Evolutionary conservation across 1,284 basidiomycete genomes (phyloP).

Genomic region (Takashimella tepidaria): DNA sequence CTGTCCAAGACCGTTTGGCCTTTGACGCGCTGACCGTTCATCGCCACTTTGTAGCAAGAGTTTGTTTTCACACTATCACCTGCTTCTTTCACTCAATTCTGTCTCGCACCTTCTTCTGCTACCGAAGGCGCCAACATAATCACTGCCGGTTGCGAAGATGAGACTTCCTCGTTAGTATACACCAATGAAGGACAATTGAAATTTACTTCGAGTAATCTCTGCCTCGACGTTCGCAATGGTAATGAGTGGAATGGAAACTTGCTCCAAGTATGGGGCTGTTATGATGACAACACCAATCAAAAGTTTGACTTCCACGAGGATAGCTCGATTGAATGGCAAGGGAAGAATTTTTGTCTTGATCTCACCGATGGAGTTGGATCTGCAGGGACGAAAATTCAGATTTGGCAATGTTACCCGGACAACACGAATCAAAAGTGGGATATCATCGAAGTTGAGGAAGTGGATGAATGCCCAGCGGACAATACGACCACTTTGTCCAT

Average conservation of each 20-base stretch:
- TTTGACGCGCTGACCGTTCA: neutral
- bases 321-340: neutral
- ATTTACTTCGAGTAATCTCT: slow-evolving; percentile 4
- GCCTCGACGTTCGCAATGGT: slow-evolving; percentile 23
- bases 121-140: slow-evolving; percentile 29
- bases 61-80: slow-evolving; percentile 32
- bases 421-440: slow-evolving; percentile 43
- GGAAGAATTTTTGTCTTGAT: slow-evolving; percentile 31
- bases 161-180: neutral
- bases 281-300: slow-evolving; percentile 21
- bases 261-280: slow-evolving; percentile 23
- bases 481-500: slow-evolving; percentile 9
- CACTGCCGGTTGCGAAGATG: slow-evolving; percentile 27
- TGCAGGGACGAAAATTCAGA: slow-evolving; percentile 36
- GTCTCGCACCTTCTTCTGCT: slow-evolving; percentile 25
- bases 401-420: slow-evolving; percentile 33
- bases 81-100: slow-evolving; percentile 24
- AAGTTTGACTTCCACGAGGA: slow-evolving; percentile 7
- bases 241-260: slow-evolving; percentile 10
- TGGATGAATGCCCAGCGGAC: slow-evolving; percentile 20
- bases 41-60: neutral
- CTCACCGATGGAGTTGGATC: slow-evolving; percentile 26
- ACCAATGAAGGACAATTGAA: neutral
- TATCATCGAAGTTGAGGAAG: slow-evolving; percentile 33
- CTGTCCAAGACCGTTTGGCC: neutral